Percentiles rank a stretch among this genome's conserved stretches.
These are phyloP conservation scores for Saururus chinensis DNA, from an alignment of 164 flowering plant species.

Conservation along the genomic window DNA sequence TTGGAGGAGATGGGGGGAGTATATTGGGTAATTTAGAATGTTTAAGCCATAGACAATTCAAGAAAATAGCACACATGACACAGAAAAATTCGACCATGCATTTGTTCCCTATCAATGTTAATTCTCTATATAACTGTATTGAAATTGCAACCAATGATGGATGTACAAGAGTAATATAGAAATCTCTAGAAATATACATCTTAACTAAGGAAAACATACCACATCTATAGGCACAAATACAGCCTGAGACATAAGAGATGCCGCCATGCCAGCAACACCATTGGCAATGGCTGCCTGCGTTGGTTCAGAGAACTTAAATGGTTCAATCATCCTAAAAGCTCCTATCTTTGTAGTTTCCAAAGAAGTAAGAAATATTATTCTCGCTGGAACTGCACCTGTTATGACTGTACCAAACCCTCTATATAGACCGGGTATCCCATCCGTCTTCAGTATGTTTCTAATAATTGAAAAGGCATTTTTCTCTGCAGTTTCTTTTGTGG, in stretches of 20 bases:
- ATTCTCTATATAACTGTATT: constrained; percentile 1
- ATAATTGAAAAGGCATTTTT: constrained; percentile 63
- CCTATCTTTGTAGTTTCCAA: constrained; percentile 88
- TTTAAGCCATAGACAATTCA: too few relatives aligned
- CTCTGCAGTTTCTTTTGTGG: constrained; percentile 59
- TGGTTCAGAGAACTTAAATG: constrained; percentile 71
- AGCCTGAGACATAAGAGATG: constrained; percentile 69
- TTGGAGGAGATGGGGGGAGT: too few relatives aligned
- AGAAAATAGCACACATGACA: too few relatives aligned
- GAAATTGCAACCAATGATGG: neutral
- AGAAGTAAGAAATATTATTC: constrained; percentile 79
- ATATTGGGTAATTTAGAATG: too few relatives aligned
- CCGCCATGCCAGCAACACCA: constrained; percentile 91
- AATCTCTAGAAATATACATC: neutral
- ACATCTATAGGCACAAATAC: constrained; percentile 97
- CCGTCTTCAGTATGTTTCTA: constrained; percentile 54
- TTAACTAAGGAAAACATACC: constrained; percentile 31
- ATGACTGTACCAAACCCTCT: constrained; percentile 93
- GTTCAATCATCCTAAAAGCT: constrained; percentile 58
- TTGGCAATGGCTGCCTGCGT: constrained; percentile 86
- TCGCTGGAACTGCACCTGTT: constrained; percentile 92
- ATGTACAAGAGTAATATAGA: neutral
- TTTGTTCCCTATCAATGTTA: too few relatives aligned
- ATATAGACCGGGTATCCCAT: constrained; percentile 86
- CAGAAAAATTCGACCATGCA: too few relatives aligned